phyloP scores from a whole-genome alignment of 1,139 yeast genomes.

The Yamadazyma trypodendri region DNA sequence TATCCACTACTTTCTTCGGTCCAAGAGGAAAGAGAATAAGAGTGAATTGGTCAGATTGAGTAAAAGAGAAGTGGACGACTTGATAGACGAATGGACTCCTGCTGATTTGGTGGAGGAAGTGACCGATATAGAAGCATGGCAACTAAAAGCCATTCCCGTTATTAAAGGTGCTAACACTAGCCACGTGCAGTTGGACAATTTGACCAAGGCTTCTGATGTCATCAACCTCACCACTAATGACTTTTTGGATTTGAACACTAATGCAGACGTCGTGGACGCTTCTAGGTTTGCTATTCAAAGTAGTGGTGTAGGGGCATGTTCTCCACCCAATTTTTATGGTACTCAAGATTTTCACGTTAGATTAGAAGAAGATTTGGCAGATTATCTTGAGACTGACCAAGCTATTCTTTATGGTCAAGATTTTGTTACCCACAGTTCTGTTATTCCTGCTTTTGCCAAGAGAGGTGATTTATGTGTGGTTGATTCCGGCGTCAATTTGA shows the following conservation, averaged over 20 bases:
- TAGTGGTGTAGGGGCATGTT: conserved; percentile 97
- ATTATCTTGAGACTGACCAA: conserved; percentile 71
- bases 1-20: conserved; percentile 75
- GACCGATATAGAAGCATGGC: conserved; percentile 56
- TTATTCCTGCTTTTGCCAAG: conserved; percentile 91
- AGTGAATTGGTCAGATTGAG: conserved; percentile 66
- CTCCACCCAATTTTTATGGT: conserved; percentile 97
- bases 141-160: conserved; percentile 60
- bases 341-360: conserved; percentile 89
- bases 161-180: conserved; percentile 57
- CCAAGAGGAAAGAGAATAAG: conserved; percentile 78
- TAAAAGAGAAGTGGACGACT: conserved; percentile 72
- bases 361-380: conserved; percentile 73
- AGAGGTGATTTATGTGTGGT: conserved; percentile 93
- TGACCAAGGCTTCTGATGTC: conserved; percentile 26
- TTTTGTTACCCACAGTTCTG: conserved; percentile 88
- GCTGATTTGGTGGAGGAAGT: conserved; percentile 69
- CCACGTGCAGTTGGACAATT: conserved; percentile 37
- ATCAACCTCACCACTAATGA: conserved; percentile 65
- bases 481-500: conserved; percentile 74
- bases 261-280: conserved; percentile 46
- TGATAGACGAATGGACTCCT: conserved; percentile 90
- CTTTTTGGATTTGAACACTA: conserved; percentile 56
- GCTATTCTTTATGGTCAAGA: conserved; percentile 93
- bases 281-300: conserved; percentile 60